Base-by-base conservation (phyloP, 352 stramenopile genomes). In the Phytophthora vignae region DNA sequence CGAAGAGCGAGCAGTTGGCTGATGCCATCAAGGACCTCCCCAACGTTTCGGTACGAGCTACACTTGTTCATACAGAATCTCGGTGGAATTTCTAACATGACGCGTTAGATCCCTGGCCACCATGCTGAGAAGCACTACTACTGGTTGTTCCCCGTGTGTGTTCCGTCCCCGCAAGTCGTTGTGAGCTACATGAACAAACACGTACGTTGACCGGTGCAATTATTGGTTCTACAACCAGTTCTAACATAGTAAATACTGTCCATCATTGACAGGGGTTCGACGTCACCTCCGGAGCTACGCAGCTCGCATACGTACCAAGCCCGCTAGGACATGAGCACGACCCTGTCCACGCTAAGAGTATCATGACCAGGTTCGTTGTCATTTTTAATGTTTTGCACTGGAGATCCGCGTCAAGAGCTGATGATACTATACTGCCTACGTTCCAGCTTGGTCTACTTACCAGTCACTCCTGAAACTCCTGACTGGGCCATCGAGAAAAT, bases 401-500 rank as follows among this genome's bases (percentile, higher is more conserved):
- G 36, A 61, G 12, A 12, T 29, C 55, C 11, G 21, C 33, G 12
- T 48, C 14, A 21, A 36, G 4, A 19, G n/a, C 14, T 27, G 46
- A 53, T 14, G 2, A 15, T 3, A 27, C 19, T 63, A n/a, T n/a
- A n/a, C n/a, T n/a, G 14, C 9, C 42, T 53, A 69, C 3, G 8
- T 60, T 33, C 21, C 31, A 95, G 84, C 59, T 80, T 95, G 49
- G 84, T 95, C 29, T 95, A 95, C 59, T 64, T 95, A 48, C 88
- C 88, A 12, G 80, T 95, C 54, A 95, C 88, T 0, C 78, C 88
- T 4, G 88, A 95, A 74, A 93, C 78, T 29, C 88, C 88, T 0
- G 77, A 90, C 12, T 95, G 88, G 88, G 88, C 86, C 4, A 77
- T 95, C 36, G 69, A 90, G 48, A 95, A 94, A 69, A 95, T 95